Base-by-base conservation (phyloP, 805 yeast species). In the Debaryomyces prosopidis region DNA sequence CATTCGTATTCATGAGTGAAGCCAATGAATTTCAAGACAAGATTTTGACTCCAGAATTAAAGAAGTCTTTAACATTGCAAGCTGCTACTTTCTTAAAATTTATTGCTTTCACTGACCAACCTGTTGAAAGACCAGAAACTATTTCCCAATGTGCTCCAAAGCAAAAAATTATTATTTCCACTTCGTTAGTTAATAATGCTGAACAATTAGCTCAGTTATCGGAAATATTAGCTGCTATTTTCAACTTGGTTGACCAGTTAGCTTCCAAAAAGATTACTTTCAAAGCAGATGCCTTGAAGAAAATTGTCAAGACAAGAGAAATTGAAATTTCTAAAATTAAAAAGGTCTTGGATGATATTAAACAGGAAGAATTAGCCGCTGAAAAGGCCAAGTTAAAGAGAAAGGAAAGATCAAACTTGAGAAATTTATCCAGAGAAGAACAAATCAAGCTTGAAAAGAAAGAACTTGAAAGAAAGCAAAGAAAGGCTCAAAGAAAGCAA, bases 1-100 rank as follows among this genome's bases (percentile, higher is more conserved):
- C 86, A 51, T 87, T 77, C 60, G 96, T 89, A 20, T 89, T 81
- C 69, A 91, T 94, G 98, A 75, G 87, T 55, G 99, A 94, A 74
- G 81, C 81, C 46, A 76, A 83, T 49, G 98, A 92, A 63, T 75
- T 88, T 70, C 89, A 85, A 53, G 89, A 82, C 4, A 70, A 80
- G 46, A 69, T 87, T 42, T 75, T 77, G 53, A 76, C 82, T 42
- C 69, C 71, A 20, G 79, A 77, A 49, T 64, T 73, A 43, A 55
- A 55, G 33, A 48, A 48, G 10, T 53, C 64, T n/a, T 62, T 69
- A 49, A 74, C 76, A 39, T 62, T 84, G 43, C 66, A 70, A 23
- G 71, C 72, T 27, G 68, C 80, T 26, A 58, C 71, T 5, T 68
- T 80, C 48, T 68, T 94, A 58, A 81, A 82, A 59, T 86, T 64